Evolutionary conservation across 2,329 filamentous ascomycete species (phyloP).

Genomic region (Huntiella moniliformis): DNA sequence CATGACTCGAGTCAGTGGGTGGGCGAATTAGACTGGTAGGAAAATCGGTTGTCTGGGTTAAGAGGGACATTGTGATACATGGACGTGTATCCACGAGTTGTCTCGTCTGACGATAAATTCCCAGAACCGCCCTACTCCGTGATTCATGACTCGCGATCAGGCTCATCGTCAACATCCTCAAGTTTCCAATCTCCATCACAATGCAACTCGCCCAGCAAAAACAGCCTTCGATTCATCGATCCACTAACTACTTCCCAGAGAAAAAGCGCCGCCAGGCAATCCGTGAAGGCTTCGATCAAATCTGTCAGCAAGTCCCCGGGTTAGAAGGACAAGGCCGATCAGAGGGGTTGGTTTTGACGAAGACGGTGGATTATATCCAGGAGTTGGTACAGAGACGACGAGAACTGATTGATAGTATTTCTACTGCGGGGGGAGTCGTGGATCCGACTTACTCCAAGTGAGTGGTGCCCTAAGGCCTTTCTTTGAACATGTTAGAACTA

Average conservation of each 20-base stretch:
- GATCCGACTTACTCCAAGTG: slow-evolving; percentile 15
- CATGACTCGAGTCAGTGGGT: background rate
- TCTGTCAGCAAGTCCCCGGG: slow-evolving; percentile 64
- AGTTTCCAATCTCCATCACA: too few species aligned
- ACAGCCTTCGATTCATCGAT: too few species aligned
- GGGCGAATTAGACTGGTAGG: background rate
- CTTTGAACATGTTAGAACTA: background rate
- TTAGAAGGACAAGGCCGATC: slow-evolving; percentile 68
- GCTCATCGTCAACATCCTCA: too few species aligned
- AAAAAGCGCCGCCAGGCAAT: slow-evolving; percentile 42
- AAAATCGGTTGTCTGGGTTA: too few species aligned
- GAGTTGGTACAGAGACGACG: slow-evolving; percentile 40
- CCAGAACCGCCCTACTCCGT: too few species aligned
- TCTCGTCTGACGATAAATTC: too few species aligned
- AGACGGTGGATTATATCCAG: slow-evolving; percentile 47
- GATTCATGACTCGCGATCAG: too few species aligned
- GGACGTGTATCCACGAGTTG: too few species aligned
- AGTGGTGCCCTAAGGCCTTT: background rate
- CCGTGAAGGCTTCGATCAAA: slow-evolving; percentile 62
- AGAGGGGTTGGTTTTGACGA: slow-evolving; percentile 64
- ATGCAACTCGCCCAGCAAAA: slow-evolving; percentile 2
- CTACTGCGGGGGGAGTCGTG: slow-evolving; percentile 38
- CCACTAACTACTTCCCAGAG: slow-evolving; percentile 17
- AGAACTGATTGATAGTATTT: slow-evolving; percentile 37
- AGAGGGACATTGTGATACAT: too few species aligned